Evolutionary conservation across 2,329 filamentous ascomycete species (phyloP), one percentile per base, ranked within the genome.

Genomic region (Lojkania enalia): DNA sequence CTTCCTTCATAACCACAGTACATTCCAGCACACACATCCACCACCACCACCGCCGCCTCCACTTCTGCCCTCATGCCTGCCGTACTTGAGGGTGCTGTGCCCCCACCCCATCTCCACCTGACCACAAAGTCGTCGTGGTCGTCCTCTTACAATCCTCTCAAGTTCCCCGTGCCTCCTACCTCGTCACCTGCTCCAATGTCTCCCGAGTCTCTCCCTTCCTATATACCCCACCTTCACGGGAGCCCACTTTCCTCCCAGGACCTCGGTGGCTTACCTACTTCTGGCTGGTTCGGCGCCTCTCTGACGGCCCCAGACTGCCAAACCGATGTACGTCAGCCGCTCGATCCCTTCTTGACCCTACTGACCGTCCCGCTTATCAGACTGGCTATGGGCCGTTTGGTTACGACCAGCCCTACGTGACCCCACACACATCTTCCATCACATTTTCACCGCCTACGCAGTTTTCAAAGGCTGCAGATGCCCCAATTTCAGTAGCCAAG

Each of bases 51-150:
- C 51, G 44, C 43, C 44, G 44, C 25, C 42, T 46, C 46, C 48
- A 51, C 51, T 51, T 52, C 42, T n/a, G 48, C 49, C 48, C 53
- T 47, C 46, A 70, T 70, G 66, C 62, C 65, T 48, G 56, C 63
- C 45, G 55, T 63, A 51, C 55, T 68, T 54, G 61, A 68, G 57
- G 52, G 54, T 59, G 49, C 63, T 52, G 59, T 63, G 55, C 64
- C 63, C 56, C 62, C 60, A 57, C 61, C 63, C 30, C 63, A 66
- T 57, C 58, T 64, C 27, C 55, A 54, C 39, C 59, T 63, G 52
- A 55, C 58, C 29, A 53, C 48, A 29, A 60, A 51, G 39, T 44
- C 55, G 40, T 57, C 55, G 45, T 69, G 64, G 64, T 56, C 61
- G 21, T 54, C 46, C 39, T 46, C 60, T 20, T 64, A 63, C 53